Base-by-base conservation (phyloP, 2,329 filamentous ascomycete genomes). In the Neocatenulostroma microsporum region DNA sequence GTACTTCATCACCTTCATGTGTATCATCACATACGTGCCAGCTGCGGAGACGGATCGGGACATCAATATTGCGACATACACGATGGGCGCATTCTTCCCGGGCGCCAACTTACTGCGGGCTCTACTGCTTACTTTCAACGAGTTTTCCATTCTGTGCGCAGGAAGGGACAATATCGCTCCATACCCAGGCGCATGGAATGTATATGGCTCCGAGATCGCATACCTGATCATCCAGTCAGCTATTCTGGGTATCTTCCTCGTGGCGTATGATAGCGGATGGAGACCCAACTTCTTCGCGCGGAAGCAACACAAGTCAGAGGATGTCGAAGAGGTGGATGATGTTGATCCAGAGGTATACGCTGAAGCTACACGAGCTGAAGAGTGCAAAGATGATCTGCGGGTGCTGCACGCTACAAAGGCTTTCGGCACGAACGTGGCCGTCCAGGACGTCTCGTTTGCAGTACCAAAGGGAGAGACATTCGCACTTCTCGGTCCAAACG, bases 401-500 rank as follows among this genome's bases (percentile, higher is more conserved):
- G 83, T 93, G 4, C 62, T 84, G 28, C 77, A 93, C 56, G 66
- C 94, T 2, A 85, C 80, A 21, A 95, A 94, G 60, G 70, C 74
- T 0, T 95, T 94, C 48, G 76, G 78, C 11, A 72, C 72, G 43
- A 80, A 82, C 48, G 77, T 79, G 1, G 88, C 85, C 3, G 86
- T 95, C n/a, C 80, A 94, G 49, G 84, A 94, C 50, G 76, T 56
- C 27, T 84, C 82, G 0, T 94, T 95, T 51, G 81, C 82, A 13
- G 81, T 95, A 21, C 74, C 75, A 12, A 77, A 76, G 32, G 82
- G 84, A 33, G 82, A 94, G 56, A 83, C 94, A 1, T 94, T 94
- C 61, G 87, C 87, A 0, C 71, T 95, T 0, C 73, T 96, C 1
- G 88, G 88, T 0, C 87, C 88, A 12, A 48, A 47, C 21, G 46